phyloP scores from a whole-genome alignment of 768 basidiomycete species.

The Trametes meyenii region DNA sequence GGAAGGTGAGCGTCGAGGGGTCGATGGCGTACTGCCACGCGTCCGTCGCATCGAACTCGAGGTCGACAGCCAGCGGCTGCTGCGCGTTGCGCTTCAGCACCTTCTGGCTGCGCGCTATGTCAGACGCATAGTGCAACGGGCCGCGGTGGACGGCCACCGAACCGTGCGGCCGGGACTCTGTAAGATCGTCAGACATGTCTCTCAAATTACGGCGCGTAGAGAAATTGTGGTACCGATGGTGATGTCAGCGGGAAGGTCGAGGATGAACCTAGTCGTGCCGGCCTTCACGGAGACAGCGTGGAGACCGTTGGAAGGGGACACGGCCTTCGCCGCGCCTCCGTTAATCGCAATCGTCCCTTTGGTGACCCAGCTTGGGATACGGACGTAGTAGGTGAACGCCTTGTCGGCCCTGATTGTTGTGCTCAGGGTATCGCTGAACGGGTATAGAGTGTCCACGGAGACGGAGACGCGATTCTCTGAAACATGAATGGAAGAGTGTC shows the following conservation, averaged over 20 bases:
- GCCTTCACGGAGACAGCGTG: conserved; percentile 44
- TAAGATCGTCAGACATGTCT: background rate
- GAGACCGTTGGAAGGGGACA: conserved; percentile 47
- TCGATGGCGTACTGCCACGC: conserved; percentile 61
- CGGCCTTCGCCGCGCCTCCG: conserved; percentile 38
- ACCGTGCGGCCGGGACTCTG: conserved; percentile 53
- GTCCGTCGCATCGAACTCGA: conserved; percentile 50
- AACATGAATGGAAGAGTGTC: background rate
- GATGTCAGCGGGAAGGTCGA: conserved; percentile 51
- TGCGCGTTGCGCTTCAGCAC: conserved; percentile 47
- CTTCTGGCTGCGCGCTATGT: conserved; percentile 42
- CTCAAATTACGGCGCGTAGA: background rate
- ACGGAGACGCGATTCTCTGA: conserved; percentile 46
- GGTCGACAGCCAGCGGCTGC: conserved; percentile 49
- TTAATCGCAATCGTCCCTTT: conserved; percentile 47
- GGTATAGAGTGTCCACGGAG: conserved; percentile 52
- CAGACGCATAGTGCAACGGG: conserved; percentile 57
- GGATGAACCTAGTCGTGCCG: conserved; percentile 47
- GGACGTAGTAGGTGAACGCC: conserved; percentile 50
- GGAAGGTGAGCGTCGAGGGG: conserved; percentile 39
- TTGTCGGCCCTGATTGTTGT: conserved; percentile 47
- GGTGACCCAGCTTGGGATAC: conserved; percentile 54
- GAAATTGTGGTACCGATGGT: conserved; percentile 41
- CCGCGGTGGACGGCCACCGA: conserved; percentile 58
- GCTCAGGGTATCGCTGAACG: conserved; percentile 52